A percentile compares a stretch with the other conserved stretches of the same genome.
phyloP scores from a whole-genome alignment of 495 filamentous ascomycete genomes.

The Podospora fimiseda region DNA sequence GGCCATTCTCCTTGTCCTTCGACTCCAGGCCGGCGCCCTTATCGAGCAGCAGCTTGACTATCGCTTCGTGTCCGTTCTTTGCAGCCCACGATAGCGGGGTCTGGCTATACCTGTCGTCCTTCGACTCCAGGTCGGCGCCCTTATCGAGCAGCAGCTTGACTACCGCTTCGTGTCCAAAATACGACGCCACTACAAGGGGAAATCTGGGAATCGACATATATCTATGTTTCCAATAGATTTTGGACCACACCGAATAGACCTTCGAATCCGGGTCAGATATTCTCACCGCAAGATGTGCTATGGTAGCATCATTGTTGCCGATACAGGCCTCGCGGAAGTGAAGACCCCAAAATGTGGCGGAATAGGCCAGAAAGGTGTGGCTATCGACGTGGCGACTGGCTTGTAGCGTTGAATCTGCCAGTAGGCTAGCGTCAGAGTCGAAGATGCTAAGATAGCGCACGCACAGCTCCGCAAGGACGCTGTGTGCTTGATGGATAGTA shows the following conservation, averaged over 20 bases:
- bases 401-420: neutral
- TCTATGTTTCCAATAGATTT: neutral
- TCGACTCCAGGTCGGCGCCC: neutral
- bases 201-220: neutral
- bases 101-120: neutral
- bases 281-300: neutral
- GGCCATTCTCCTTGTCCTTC: no score
- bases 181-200: neutral
- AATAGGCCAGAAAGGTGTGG: constrained; percentile 1
- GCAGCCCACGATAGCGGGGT: constrained; percentile 3
- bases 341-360: neutral
- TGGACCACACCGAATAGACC: neutral
- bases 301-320: neutral
- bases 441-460: constrained; percentile 1
- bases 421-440: neutral
- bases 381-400: neutral
- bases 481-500: neutral
- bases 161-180: neutral
- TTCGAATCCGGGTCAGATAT: neutral
- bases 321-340: neutral
- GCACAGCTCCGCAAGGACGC: constrained; percentile 2
- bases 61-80: neutral
- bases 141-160: neutral
- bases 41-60: neutral
- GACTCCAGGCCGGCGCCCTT: no score